phyloP scores from a whole-genome alignment of 257 asterid species.

The Perilla frutescens region DNA sequence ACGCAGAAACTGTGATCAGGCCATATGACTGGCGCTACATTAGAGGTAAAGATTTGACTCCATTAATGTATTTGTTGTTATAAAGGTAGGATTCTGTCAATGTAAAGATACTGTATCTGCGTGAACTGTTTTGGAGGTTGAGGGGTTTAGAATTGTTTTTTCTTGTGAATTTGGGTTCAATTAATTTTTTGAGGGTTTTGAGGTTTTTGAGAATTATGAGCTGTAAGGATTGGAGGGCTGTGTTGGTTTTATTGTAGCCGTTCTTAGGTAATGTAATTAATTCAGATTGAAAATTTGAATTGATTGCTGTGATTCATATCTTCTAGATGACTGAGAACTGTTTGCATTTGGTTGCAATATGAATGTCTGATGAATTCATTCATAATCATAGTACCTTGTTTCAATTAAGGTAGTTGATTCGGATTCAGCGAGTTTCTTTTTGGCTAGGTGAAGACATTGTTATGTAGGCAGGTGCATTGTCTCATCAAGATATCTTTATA shows the following conservation, averaged over 20 bases:
- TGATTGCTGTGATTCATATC: background rate
- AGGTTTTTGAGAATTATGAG: slow-evolving; percentile 20
- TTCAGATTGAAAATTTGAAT: slow-evolving; percentile 13
- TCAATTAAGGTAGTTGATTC: background rate
- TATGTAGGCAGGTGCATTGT: background rate
- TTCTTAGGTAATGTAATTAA: slow-evolving; percentile 25
- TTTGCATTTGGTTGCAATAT: slow-evolving; percentile 1
- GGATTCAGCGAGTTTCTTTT: background rate
- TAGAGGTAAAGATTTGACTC: slow-evolving; percentile 55
- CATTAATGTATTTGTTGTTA: slow-evolving; percentile 15
- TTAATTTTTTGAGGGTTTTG: slow-evolving; percentile 22
- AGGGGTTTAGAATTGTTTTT: slow-evolving; percentile 15
- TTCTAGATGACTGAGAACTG: background rate
- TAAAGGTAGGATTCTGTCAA: background rate
- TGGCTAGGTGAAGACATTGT: background rate
- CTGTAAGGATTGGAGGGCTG: slow-evolving; percentile 29
- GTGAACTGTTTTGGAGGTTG: slow-evolving; percentile 20
- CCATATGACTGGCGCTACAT: slow-evolving; percentile 92
- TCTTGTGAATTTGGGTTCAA: slow-evolving; percentile 22
- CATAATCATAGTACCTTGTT: background rate
- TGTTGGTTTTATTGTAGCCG: slow-evolving; percentile 1
- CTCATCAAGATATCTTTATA: background rate
- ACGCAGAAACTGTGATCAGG: slow-evolving; percentile 60
- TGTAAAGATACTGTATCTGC: background rate
- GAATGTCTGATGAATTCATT: background rate